Conservation (phyloP, 129 eudicot genomes). For the Oenanthe sinensis region DNA sequence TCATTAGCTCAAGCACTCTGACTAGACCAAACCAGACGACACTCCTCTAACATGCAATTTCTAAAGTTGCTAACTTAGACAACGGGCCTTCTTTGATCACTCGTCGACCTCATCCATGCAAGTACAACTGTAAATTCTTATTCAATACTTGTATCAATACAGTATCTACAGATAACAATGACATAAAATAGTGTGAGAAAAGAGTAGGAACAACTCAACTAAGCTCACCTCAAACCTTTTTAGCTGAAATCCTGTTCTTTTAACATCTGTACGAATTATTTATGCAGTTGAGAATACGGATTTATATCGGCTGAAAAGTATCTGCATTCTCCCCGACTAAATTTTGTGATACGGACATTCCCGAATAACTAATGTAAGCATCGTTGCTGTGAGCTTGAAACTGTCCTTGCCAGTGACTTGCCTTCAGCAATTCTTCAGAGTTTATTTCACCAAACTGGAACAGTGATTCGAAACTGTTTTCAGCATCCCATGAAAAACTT, state of each 20-base stretch:
- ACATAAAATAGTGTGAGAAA: not conserved
- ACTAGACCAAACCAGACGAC: not conserved
- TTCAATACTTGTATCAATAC: not conserved
- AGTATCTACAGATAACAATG: slow-evolving; percentile 2
- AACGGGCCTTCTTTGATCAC: not conserved
- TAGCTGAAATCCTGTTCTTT: slow-evolving; percentile 14
- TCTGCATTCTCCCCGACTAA: slow-evolving; percentile 30
- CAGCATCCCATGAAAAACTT: slow-evolving; percentile 44
- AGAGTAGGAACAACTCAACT: not conserved
- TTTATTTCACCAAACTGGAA: slow-evolving; percentile 42
- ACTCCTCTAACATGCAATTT: not conserved
- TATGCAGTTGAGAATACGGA: slow-evolving; percentile 21
- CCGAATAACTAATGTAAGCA: slow-evolving; percentile 42
- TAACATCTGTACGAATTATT: slow-evolving; percentile 18
- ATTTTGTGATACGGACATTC: slow-evolving; percentile 37
- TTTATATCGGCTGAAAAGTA: slow-evolving; percentile 39
- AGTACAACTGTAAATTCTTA: not conserved
- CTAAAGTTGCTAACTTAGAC: not conserved
- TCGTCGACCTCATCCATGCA: not conserved
- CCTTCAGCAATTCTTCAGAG: slow-evolving; percentile 34
- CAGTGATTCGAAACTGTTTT: slow-evolving; percentile 32
- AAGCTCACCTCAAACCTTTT: slow-evolving; percentile 14
- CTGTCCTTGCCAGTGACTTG: slow-evolving; percentile 45
- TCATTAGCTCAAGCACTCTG: not conserved
- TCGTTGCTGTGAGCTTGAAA: slow-evolving; percentile 33